Evolutionary conservation across 2,329 filamentous ascomycete species (phyloP).

Genomic region (Pseudonectria buxi): DNA sequence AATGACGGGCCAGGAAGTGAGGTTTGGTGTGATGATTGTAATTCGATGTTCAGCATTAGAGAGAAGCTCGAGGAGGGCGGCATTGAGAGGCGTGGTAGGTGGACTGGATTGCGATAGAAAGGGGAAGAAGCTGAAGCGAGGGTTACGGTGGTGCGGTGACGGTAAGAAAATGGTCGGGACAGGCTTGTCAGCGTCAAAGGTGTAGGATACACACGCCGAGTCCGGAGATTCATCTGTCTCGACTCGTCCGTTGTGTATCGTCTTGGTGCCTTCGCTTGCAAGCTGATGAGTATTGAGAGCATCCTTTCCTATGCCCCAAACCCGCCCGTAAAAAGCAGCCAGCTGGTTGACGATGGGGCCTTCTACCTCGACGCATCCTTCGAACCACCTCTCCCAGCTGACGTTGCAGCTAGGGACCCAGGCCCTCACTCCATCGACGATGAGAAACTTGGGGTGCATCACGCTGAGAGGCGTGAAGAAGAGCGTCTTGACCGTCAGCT

Average conservation of each 20-base stretch:
- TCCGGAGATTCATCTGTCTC: not conserved
- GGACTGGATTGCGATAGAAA: conserved; percentile 43
- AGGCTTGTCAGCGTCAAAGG: conserved; percentile 13
- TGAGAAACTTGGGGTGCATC: conserved; percentile 81
- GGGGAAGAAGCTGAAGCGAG: conserved; percentile 53
- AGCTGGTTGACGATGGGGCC: conserved; percentile 58
- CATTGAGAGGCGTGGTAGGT: conserved; percentile 62
- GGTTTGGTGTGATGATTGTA: conserved; percentile 69
- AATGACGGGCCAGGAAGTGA: conserved; percentile 62
- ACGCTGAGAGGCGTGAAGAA: conserved; percentile 77
- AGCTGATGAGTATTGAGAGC: not conserved
- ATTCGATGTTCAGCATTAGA: conserved; percentile 51
- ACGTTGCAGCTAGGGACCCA: conserved; percentile 77
- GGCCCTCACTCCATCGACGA: conserved; percentile 60
- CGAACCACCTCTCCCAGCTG: conserved; percentile 83
- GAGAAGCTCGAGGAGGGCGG: conserved; percentile 55
- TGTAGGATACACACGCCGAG: conserved; percentile 26
- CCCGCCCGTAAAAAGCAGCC: conserved; percentile 56
- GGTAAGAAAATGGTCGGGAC: conserved; percentile 61
- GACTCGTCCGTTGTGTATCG: not conserved
- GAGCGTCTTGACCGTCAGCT: conserved; percentile 66
- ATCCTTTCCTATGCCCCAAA: conserved; percentile 49
- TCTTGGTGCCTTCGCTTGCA: not conserved
- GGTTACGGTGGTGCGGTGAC: conserved; percentile 65
- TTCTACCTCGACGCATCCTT: conserved; percentile 63